Evolutionary conservation across 257 asterid genomes (phyloP), one percentile per base, ranked within the genome.

Genomic region (Euphrasia confusa): DNA sequence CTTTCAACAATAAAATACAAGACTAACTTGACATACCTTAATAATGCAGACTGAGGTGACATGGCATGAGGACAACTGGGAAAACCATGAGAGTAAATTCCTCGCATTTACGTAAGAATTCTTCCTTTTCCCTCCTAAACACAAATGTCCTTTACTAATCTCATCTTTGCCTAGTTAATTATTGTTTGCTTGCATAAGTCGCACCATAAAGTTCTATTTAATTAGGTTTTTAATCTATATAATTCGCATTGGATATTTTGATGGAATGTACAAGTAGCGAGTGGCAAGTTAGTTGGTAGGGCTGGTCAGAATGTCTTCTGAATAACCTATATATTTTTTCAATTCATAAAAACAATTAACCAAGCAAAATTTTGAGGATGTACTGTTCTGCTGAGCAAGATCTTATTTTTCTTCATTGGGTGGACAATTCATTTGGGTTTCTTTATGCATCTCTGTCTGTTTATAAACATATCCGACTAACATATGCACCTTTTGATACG

Each of bases 21-120:
- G 63, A 55, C 45, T 66, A 60, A 56, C 40, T 63, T 30, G 48
- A 26, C 33, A 56, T 50, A 57, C 48, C 57, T 60, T 42, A 44
- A 44, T 71, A 60, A 26, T 77, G 82, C 89, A 91, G 98, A 68
- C 71, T 55, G 96, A 91, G 1, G 86, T 91, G 71, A 88, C 98
- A 15, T 91, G 98, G 98, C 98, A 88, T 40, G 98, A 88, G 75
- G 84, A 88, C 76, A 86, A 86, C 83, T 91, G 98, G 96, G 86
- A 66, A 60, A 88, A 88, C 64, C 18, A 11, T 21, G 98, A 91
- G 76, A 88, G 98, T 72, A 91, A 78, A 89, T 88, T 88, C 78
- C 89, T 91, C 27, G 96, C 98, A 66, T 91, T 91, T 69, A 82
- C 94, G 98, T 88, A 84, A 86, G 98, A 58, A 40, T 58, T 45